phyloP scores from a whole-genome alignment of 805 yeast species.

The Ogataea nakhonphanomensis region DNA sequence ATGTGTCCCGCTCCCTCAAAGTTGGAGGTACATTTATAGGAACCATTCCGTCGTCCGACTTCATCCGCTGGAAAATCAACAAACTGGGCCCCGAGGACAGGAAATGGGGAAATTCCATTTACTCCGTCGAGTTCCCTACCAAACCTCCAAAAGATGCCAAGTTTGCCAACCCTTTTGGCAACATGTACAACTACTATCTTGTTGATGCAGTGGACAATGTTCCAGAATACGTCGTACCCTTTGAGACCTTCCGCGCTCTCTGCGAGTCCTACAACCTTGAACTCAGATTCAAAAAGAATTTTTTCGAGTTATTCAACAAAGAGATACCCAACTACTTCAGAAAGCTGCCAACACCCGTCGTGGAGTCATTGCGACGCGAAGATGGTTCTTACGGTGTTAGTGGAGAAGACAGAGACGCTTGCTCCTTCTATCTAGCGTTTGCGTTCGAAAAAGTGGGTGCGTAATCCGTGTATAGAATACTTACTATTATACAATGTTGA shows the following conservation, averaged over 20 bases:
- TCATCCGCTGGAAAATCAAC: conserved; percentile 63
- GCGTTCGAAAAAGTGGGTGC: conserved; percentile 57
- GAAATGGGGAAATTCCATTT: conserved; percentile 82
- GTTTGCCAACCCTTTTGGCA: conserved; percentile 76
- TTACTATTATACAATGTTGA: conserved; percentile 13
- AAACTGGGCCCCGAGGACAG: conserved; percentile 49
- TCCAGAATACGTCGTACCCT: conserved; percentile 95
- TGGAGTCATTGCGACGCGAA: conserved; percentile 65
- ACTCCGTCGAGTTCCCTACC: conserved; percentile 75
- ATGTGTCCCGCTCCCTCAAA: conserved; percentile 70
- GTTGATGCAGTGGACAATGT: conserved; percentile 95
- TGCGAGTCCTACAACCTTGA: conserved; percentile 82
- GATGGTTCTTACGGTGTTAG: conserved; percentile 86
- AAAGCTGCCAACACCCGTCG: conserved; percentile 51
- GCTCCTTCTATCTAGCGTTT: conserved; percentile 81
- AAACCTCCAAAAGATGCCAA: conserved; percentile 74
- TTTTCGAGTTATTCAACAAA: conserved; percentile 75
- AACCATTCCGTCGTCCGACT: conserved; percentile 90
- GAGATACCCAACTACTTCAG: conserved; percentile 68
- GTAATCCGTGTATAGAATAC: conserved; percentile 1
- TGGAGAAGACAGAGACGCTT: conserved; percentile 84
- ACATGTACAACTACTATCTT: conserved; percentile 74
- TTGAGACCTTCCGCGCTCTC: conserved; percentile 76
- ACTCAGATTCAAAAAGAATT: conserved; percentile 68
- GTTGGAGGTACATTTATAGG: conserved; percentile 90